Base-by-base conservation (phyloP, 495 filamentous ascomycete species). In the Xylaria palmicola region DNA sequence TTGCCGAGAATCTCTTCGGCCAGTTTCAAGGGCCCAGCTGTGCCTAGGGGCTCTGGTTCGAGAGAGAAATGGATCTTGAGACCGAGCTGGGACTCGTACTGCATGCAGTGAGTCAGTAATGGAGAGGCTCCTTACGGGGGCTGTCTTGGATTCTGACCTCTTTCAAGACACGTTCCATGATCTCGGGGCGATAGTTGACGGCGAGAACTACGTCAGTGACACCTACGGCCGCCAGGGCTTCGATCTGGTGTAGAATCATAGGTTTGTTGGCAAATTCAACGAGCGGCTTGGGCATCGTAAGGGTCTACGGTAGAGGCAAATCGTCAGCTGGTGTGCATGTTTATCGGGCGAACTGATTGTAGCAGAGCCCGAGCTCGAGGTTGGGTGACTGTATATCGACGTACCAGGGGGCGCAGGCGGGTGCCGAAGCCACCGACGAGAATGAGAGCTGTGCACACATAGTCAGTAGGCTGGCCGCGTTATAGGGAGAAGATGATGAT, bases 371-470 rank as follows among this genome's bases (percentile, higher is more conserved):
- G 27, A 13, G 34, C 24, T 50, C 20, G 10, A 15, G 27, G 9
- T 58, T 41, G 3, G 45, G 56, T 10, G 32, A 26, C 10, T 7
- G 50, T 37, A 15, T 20, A n/a, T 34, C 45, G 32, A 86, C 91
- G 77, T 90, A 97, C 93, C 79, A 98, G 84, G 78, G 94, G 94
- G 74, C 94, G 90, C 66, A 98, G 87, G 77, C 94, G 93, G 77
- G 94, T 98, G 74, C 94, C 94, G 79, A 98, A 98, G 73, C 94
- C 94, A 81, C 94, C 94, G 77, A 98, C 94, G 72, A 98, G 93
- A 88, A 98, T 98, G 72, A 98, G 87, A 77, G 94, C 94, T 98
- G 75, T 67, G 61, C 47, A 19, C 34, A 51, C 32, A 50, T 61
- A 27, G 68, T 80, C 56, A 81, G 77, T 63, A 6, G 47, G 57